Evolutionary conservation across 2,329 filamentous ascomycete genomes (phyloP).

Genomic region (Alternaria viburni): DNA sequence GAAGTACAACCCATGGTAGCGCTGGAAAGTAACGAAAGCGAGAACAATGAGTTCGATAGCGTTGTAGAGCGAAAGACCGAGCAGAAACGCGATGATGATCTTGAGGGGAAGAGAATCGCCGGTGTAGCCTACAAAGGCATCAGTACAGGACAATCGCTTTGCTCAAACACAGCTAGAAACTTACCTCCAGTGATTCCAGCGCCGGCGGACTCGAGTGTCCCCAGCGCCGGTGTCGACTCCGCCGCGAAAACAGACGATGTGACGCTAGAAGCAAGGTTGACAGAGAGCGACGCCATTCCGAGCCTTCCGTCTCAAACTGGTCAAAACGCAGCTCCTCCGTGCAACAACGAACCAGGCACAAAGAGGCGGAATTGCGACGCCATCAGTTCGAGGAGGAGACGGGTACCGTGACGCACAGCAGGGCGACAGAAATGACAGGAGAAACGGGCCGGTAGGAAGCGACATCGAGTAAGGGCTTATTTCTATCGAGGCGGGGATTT

Average conservation of each 20-base stretch:
- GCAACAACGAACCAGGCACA: neutral
- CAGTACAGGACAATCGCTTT: neutral
- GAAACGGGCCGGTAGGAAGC: conserved; percentile 1
- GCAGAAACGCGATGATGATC: conserved; percentile 46
- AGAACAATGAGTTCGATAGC: conserved; percentile 55
- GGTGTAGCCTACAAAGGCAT: conserved; percentile 34
- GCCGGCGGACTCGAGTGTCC: conserved; percentile 33
- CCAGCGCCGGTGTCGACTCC: conserved; percentile 35
- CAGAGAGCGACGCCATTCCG: conserved; percentile 23
- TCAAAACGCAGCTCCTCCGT: neutral
- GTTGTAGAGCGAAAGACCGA: conserved; percentile 48
- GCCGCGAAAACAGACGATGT: conserved; percentile 16
- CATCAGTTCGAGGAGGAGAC: neutral
- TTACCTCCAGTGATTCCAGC: conserved; percentile 43
- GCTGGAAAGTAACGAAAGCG: conserved; percentile 56
- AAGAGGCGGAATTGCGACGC: neutral
- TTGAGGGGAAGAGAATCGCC: conserved; percentile 39
- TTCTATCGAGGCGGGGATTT: conserved; percentile 1
- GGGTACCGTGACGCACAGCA: neutral
- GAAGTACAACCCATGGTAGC: conserved; percentile 57
- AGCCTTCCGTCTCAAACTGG: neutral
- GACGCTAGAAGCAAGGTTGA: conserved; percentile 15
- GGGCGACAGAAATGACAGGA: neutral
- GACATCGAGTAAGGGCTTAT: neutral
- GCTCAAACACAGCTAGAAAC: neutral